Evolutionary conservation across 306 rosid genomes (phyloP), one percentile per base, ranked within the genome.

Genomic region (Lablab purpureus): DNA sequence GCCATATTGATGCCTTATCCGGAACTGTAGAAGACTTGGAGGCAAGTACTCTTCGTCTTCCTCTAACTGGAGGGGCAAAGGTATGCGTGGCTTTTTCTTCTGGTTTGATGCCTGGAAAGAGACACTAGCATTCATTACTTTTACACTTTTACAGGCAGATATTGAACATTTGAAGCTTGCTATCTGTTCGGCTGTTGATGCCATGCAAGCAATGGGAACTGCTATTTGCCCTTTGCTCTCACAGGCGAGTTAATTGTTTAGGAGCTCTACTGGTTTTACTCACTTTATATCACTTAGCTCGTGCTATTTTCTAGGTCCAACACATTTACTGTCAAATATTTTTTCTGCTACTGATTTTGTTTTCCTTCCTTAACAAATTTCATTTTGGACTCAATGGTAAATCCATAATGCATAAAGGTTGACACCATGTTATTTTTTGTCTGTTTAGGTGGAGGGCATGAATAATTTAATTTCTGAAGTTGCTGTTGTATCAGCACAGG

Each of bases 31-130:
- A 89, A 77, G 98, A 93, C 88, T 90, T 96, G 67, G 98, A 93
- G 89, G 91, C 98, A 19, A 91, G 87, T 88, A 96, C 99, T 60
- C 90, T 96, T 49, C 98, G 97, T 72, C 91, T 96, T 85, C 98
- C 99, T 1, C 85, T 96, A 72, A 88, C 90, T 46, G 91, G 94
- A 85, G 89, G 94, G 63, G 99, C 97, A 77, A 88, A 78, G 94
- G 99, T 93, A 90, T 76, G 89, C 67, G 10, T 78, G 66, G 34
- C 21, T 67, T 41, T 54, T 72, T 72, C 50, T 58, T 34, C 77
- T 62, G 47, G 32, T 71, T 82, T 81, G 40, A 56, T 79, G 50
- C 51, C 22, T 78, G 15, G 54, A 12, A 87, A 64, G 43, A 41
- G 75, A 75, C 59, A 28, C 73, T 60, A 21, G 65, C 70, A 50